Conservation (phyloP, 139 green algal species). For the Zygnema cylindricum region DNA sequence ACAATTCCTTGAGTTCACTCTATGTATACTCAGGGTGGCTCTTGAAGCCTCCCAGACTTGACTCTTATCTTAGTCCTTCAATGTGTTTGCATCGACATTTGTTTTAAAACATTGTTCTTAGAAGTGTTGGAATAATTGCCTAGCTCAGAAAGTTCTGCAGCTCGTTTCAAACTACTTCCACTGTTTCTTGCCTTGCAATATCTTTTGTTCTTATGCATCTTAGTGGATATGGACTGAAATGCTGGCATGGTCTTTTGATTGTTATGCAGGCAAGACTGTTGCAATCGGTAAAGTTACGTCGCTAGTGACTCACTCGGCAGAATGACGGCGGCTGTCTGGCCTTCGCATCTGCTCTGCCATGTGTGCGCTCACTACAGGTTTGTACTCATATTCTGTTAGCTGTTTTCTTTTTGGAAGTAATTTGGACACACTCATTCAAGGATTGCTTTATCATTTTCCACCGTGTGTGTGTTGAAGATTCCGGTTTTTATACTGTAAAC, state of each 20-base stretch:
- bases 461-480: too few relatives aligned
- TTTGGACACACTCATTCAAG: neutral
- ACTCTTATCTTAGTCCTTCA: too few relatives aligned
- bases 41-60: too few relatives aligned
- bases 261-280: constrained; percentile 63
- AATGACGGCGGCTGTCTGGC: constrained; percentile 15
- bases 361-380: too few relatives aligned
- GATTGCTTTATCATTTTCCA: too few relatives aligned
- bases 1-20: constrained; percentile 3
- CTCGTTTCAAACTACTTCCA: neutral
- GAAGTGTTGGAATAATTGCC: neutral
- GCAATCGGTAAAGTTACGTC: constrained; percentile 68
- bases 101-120: neutral
- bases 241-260: constrained; percentile 37
- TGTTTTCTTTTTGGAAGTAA: neutral
- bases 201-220: constrained; percentile 1
- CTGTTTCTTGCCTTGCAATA: constrained; percentile 19
- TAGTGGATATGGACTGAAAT: constrained; percentile 10
- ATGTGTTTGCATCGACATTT: neutral
- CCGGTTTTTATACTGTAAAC: neutral
- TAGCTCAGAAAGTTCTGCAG: neutral
- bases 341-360: neutral
- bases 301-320: neutral
- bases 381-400: neutral
- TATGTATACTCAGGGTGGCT: too few relatives aligned